A percentile compares a stretch with the other conserved stretches of the same genome.
These are phyloP conservation scores for Pistacia integerrima DNA, from an alignment of 345 rosid genomes.

Conservation along the genomic window DNA sequence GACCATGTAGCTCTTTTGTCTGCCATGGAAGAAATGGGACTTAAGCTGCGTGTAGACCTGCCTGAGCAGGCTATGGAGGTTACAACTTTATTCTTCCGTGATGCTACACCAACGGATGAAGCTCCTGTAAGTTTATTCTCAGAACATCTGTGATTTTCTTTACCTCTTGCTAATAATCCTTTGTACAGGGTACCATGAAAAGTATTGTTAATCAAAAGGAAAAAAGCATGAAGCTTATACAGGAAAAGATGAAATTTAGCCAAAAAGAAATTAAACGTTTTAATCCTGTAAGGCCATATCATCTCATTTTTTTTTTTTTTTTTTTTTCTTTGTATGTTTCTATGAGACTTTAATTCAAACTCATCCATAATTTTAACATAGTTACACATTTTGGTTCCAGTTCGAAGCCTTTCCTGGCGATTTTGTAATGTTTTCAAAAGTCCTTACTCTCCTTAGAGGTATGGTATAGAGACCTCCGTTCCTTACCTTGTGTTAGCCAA, in stretches of 20 bases:
- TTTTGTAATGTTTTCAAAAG: constrained; percentile 88
- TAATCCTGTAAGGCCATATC: constrained; percentile 65
- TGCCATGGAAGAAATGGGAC: constrained; percentile 97
- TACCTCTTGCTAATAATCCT: constrained; percentile 27
- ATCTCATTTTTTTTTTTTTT: constrained; percentile 1
- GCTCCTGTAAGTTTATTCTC: constrained; percentile 57
- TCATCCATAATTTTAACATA: constrained; percentile 8
- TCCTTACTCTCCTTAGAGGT: constrained; percentile 96
- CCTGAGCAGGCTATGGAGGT: constrained; percentile 97
- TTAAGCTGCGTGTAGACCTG: constrained; percentile 67
- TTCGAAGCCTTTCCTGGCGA: constrained; percentile 99
- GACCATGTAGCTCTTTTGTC: constrained; percentile 95
- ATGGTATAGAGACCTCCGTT: constrained; percentile 22
- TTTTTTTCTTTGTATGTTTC: neutral
- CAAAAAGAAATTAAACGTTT: constrained; percentile 89
- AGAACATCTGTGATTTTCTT: constrained; percentile 18
- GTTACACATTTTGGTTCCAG: constrained; percentile 39
- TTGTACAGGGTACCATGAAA: constrained; percentile 66
- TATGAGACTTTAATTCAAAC: constrained; percentile 1
- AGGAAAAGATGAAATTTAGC: constrained; percentile 84
- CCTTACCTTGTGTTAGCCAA: constrained; percentile 14
- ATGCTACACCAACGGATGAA: constrained; percentile 78
- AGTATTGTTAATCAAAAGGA: constrained; percentile 66
- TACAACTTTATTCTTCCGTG: constrained; percentile 73
- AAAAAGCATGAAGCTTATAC: constrained; percentile 84